Evolutionary conservation across 176 grass and related monocot genomes (phyloP).

Genomic region (Carex parvula): DNA sequence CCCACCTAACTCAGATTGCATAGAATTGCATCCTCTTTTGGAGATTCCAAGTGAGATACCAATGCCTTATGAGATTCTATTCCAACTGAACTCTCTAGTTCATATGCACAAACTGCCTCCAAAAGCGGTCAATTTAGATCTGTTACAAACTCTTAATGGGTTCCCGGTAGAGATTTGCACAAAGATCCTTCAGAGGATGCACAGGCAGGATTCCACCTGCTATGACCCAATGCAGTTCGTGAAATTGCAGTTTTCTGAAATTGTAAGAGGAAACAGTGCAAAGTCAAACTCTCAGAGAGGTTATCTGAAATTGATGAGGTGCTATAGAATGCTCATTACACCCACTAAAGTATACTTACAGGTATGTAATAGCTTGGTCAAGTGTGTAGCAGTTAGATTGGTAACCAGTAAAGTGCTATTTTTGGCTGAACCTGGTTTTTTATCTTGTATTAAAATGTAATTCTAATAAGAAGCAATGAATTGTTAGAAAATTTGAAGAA

Average conservation of each 20-base stretch:
- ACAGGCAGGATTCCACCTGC: slow-evolving; percentile 62
- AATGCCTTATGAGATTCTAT: slow-evolving; percentile 72
- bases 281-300: slow-evolving; percentile 30
- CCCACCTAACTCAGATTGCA: slow-evolving; percentile 27
- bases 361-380: neutral
- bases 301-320: slow-evolving; percentile 54
- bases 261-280: slow-evolving; percentile 28
- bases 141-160: slow-evolving; percentile 62
- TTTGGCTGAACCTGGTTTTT: neutral
- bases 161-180: slow-evolving; percentile 44
- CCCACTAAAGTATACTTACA: slow-evolving; percentile 69
- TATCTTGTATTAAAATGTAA: neutral
- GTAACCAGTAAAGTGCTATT: neutral
- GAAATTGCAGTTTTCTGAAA: slow-evolving; percentile 38
- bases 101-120: slow-evolving; percentile 77
- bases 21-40: slow-evolving; percentile 63
- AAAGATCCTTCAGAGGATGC: slow-evolving; percentile 76
- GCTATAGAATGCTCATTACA: slow-evolving; percentile 81
- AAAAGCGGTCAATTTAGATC: slow-evolving; percentile 53
- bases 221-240: slow-evolving; percentile 79
- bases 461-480: neutral
- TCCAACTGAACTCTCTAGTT: slow-evolving; percentile 83
- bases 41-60: slow-evolving; percentile 52
- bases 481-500: neutral
- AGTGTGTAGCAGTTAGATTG: neutral